These are phyloP conservation scores for Colletotrichum acutatum DNA, from an alignment of 2,329 filamentous ascomycete genomes.

Conservation along the genomic window DNA sequence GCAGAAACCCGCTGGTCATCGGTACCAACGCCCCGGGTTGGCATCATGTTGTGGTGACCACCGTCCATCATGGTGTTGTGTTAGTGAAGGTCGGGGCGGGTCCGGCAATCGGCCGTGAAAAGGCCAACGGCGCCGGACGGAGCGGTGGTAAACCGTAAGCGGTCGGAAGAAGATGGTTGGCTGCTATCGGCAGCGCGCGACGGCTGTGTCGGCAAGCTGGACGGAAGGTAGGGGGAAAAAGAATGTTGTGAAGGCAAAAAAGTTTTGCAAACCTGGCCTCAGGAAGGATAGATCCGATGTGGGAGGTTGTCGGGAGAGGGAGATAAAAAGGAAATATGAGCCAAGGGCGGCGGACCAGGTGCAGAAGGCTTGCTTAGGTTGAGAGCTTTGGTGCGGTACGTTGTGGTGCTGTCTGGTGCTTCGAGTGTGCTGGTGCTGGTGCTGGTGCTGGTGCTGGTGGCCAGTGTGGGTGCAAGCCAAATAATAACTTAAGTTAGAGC, in stretches of 20 bases:
- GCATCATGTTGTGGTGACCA: not conserved
- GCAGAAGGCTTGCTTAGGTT: not conserved
- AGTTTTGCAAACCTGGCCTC: constrained; percentile 9
- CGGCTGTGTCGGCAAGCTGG: not conserved
- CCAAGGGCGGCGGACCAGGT: constrained; percentile 2
- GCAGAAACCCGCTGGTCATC: constrained; percentile 12
- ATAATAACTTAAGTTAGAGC: not conserved
- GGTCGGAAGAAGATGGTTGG: constrained; percentile 9
- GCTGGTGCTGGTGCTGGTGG: too few relatives aligned
- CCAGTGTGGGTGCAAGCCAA: not conserved
- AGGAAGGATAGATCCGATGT: constrained; percentile 16
- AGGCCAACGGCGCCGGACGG: constrained; percentile 27
- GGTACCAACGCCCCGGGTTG: constrained; percentile 10
- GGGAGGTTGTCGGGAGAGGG: constrained; percentile 29
- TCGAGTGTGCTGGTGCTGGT: too few relatives aligned
- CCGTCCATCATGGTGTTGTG: not conserved
- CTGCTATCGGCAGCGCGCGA: constrained; percentile 6
- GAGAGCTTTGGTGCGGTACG: too few relatives aligned
- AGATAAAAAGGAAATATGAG: constrained; percentile 22
- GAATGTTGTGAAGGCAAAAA: not conserved
- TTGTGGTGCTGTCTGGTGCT: too few relatives aligned
- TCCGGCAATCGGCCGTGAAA: constrained; percentile 28
- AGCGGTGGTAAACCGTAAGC: constrained; percentile 1
- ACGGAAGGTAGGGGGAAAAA: not conserved
- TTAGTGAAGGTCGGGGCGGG: constrained; percentile 31